phyloP scores from a whole-genome alignment of 2,329 filamentous ascomycete species.

The Sporothrix mexicana region DNA sequence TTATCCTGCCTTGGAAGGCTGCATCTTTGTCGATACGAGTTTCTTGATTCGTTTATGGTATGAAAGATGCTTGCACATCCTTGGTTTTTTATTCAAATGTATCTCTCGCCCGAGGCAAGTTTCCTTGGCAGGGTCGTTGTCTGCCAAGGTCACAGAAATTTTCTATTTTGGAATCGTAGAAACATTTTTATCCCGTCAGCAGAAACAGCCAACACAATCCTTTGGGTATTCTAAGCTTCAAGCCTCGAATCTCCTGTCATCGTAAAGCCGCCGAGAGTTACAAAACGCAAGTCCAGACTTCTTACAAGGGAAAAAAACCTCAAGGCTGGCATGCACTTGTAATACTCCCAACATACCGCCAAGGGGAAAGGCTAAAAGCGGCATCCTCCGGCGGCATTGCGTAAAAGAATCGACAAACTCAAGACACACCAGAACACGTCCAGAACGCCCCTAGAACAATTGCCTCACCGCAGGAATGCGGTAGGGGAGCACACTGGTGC shows the following conservation, averaged over 20 bases:
- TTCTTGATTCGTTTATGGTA: background rate
- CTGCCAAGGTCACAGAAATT: background rate
- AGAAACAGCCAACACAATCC: background rate
- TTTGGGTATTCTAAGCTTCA: background rate
- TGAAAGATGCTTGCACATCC: background rate
- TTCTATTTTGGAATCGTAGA: slow-evolving; percentile 8
- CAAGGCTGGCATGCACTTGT: no score
- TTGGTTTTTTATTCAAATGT: background rate
- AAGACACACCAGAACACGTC: background rate
- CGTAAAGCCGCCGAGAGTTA: background rate
- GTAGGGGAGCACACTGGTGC: background rate
- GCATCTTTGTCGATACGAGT: background rate
- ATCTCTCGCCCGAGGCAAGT: background rate
- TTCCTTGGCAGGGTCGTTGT: background rate
- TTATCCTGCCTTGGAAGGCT: slow-evolving; percentile 7
- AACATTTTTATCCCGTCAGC: slow-evolving; percentile 1
- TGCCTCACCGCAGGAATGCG: background rate
- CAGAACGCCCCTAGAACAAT: background rate
- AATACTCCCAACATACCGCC: background rate
- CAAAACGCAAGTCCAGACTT: no score
- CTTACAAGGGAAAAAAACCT: no score
- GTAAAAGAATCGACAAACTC: slow-evolving; percentile 10
- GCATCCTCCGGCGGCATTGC: slow-evolving; percentile 11
- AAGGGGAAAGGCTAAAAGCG: background rate
- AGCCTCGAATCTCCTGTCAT: background rate